Conservation (phyloP, 208 protist genomes). For the Porcisia hertigi region DNA sequence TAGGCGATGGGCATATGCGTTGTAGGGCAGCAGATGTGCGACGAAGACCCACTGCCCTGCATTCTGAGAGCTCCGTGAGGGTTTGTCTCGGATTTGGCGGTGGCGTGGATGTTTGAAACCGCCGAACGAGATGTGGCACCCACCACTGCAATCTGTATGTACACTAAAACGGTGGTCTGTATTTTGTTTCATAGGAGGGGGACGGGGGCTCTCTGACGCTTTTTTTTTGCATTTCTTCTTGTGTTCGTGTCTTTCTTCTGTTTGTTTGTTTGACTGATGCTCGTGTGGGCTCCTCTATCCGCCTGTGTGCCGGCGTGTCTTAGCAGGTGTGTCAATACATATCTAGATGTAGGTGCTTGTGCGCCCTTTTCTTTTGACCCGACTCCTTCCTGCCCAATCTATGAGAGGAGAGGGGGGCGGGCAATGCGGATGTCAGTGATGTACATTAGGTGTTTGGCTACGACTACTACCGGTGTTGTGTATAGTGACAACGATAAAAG, state of each 20-base stretch:
- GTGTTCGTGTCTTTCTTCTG: too few relatives aligned
- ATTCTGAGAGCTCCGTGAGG: neutral
- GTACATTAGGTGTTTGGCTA: neutral
- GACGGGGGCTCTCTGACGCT: neutral
- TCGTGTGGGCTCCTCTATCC: too few relatives aligned
- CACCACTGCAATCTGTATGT: constrained; percentile 3
- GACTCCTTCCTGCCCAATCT: too few relatives aligned
- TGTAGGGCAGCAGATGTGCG: too few relatives aligned
- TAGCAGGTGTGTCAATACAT: too few relatives aligned
- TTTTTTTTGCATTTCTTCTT: neutral
- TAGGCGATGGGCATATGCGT: too few relatives aligned
- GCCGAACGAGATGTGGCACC: too few relatives aligned
- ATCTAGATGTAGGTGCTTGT: too few relatives aligned
- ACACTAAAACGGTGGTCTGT: neutral
- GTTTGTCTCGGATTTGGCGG: neutral
- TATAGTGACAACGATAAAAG: neutral
- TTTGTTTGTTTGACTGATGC: too few relatives aligned
- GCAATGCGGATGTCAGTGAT: neutral
- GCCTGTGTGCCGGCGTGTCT: too few relatives aligned
- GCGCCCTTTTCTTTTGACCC: too few relatives aligned
- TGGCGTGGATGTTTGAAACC: neutral
- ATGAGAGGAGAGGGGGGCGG: neutral
- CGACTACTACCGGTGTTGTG: neutral
- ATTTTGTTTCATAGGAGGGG: too few relatives aligned
- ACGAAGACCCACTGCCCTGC: neutral